phyloP scores from a whole-genome alignment of 2,329 filamentous ascomycete species.

The Ophiostoma quercus region DNA sequence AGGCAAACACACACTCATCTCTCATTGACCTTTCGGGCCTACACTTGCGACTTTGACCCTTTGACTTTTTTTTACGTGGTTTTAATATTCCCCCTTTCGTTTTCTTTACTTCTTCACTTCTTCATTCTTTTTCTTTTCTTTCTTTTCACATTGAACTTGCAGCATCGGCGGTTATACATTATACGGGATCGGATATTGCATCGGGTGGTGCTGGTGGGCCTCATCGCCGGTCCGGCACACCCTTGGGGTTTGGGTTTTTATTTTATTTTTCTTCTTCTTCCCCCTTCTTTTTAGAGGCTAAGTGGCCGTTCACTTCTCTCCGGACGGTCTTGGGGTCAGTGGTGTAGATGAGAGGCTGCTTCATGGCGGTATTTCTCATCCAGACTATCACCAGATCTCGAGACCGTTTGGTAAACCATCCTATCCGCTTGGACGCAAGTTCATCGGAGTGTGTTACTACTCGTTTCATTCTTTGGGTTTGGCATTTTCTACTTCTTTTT shows the following conservation, averaged over 20 bases:
- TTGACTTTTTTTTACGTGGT: neutral
- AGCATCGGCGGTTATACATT: neutral
- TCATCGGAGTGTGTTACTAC: neutral
- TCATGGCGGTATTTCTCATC: neutral
- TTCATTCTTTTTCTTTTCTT: neutral
- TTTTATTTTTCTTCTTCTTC: neutral
- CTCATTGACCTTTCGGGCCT: neutral
- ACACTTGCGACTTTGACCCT: neutral
- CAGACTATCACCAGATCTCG: neutral
- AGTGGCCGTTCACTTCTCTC: constrained; percentile 1
- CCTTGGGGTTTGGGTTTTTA: neutral
- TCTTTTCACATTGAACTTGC: neutral
- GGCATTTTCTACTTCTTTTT: neutral
- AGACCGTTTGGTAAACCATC: neutral
- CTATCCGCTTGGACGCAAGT: neutral
- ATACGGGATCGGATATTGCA: neutral
- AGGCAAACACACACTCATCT: neutral
- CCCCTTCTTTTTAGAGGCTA: neutral
- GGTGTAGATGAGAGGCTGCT: neutral
- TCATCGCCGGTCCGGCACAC: neutral
- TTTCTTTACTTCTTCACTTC: constrained; percentile 7
- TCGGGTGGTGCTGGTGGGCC: neutral
- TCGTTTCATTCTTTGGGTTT: neutral
- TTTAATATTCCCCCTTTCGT: constrained; percentile 21
- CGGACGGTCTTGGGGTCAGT: neutral